A percentile compares a stretch with the other conserved stretches of the same genome.
Conservation (phyloP, 2,329 filamentous ascomycete species). For the Juglanconis oblonga region DNA sequence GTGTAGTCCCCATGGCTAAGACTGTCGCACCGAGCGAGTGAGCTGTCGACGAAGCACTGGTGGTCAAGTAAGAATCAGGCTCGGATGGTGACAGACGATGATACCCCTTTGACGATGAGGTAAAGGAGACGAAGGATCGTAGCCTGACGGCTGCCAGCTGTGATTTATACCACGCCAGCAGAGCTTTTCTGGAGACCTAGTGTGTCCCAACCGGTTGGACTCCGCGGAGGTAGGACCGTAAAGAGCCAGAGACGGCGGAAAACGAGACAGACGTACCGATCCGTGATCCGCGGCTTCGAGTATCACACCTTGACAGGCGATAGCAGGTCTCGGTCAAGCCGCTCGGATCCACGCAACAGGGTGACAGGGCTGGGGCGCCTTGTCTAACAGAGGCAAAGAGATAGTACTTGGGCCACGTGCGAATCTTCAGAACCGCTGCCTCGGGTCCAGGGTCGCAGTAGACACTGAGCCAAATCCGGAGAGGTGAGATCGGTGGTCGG, state of each 20-base stretch:
- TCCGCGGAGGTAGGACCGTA: slow-evolving; percentile 9
- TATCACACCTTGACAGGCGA: slow-evolving; percentile 3
- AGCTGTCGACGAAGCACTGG: not conserved
- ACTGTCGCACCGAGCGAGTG: slow-evolving; percentile 2
- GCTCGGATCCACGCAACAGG: not conserved
- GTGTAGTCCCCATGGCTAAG: slow-evolving; percentile 32
- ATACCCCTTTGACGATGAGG: not conserved
- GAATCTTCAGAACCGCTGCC: slow-evolving; percentile 4
- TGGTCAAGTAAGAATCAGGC: not conserved
- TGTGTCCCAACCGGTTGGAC: not conserved
- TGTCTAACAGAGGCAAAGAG: not conserved
- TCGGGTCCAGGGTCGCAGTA: slow-evolving; percentile 5
- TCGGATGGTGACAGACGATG: not conserved
- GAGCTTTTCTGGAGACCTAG: not conserved
- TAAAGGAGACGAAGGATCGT: not conserved
- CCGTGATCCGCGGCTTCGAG: slow-evolving; percentile 3
- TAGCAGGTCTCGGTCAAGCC: not conserved
- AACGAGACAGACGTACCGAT: not conserved
- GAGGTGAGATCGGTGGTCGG: slow-evolving; percentile 12
- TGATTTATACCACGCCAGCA: slow-evolving; percentile 12
- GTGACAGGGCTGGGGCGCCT: not conserved
- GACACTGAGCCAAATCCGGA: slow-evolving; percentile 1
- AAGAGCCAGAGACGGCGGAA: not conserved
- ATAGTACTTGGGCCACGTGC: slow-evolving; percentile 6
- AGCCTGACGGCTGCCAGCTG: slow-evolving; percentile 1